A percentile compares a stretch with the other conserved stretches of the same genome.
Conservation (phyloP, 2,329 filamentous ascomycete species). For the Pseudocercospora fuligena region DNA sequence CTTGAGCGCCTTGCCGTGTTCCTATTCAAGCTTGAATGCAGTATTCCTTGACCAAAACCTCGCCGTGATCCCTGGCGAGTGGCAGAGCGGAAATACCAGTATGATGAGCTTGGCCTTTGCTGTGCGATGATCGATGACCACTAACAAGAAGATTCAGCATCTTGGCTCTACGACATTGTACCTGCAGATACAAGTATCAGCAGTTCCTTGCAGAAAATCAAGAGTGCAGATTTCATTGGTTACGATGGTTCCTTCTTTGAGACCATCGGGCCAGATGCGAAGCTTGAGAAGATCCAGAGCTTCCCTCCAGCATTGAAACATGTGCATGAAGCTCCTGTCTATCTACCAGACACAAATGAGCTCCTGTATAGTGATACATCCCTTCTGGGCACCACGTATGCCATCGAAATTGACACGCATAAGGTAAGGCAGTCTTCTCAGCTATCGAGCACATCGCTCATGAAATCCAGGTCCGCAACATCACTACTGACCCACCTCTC, state of each 20-base stretch:
- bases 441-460: not conserved
- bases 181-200: conserved; percentile 24
- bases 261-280: conserved; percentile 34
- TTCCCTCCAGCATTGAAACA: conserved; percentile 27
- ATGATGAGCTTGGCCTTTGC: not conserved
- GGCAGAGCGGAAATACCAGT: conserved; percentile 26
- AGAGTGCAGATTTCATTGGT: conserved; percentile 33
- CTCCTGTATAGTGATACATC: conserved; percentile 36
- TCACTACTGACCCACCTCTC: conserved; percentile 30
- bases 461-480: conserved; percentile 17
- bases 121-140: not conserved
- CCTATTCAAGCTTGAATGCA: conserved; percentile 22
- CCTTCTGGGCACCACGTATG: conserved; percentile 29
- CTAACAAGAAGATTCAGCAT: conserved; percentile 18
- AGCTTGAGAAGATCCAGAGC: conserved; percentile 31
- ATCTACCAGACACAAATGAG: conserved; percentile 33
- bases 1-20: conserved; percentile 24
- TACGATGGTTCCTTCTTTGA: conserved; percentile 36
- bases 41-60: conserved; percentile 29
- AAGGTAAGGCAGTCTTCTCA: conserved; percentile 13
- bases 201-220: conserved; percentile 22
- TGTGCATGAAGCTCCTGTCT: conserved; percentile 37
- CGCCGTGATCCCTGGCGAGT: conserved; percentile 30
- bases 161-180: conserved; percentile 26
- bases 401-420: conserved; percentile 32